phyloP scores from a whole-genome alignment of 345 rosid species.

The Mercurialis annua region DNA sequence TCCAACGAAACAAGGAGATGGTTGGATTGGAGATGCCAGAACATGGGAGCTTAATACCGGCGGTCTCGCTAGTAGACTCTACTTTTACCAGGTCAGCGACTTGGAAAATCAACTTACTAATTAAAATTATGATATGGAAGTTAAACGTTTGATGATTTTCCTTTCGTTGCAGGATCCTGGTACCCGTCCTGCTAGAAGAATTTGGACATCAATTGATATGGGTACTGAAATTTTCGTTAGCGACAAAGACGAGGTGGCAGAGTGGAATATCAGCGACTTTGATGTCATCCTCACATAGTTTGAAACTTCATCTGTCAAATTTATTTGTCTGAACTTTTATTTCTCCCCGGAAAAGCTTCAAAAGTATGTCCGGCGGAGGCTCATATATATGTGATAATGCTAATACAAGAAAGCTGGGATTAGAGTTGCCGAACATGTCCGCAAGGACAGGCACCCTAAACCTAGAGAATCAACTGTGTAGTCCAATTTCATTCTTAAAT shows the following conservation, averaged over 20 bases:
- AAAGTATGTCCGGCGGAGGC: background rate
- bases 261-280: slow-evolving; percentile 28
- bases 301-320: background rate
- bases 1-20: slow-evolving; percentile 31
- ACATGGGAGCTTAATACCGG: slow-evolving; percentile 35
- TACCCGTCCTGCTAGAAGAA: slow-evolving; percentile 28
- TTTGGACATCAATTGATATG: slow-evolving; percentile 30
- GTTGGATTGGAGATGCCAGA: slow-evolving; percentile 32
- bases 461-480: background rate
- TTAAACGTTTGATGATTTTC: background rate
- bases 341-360: background rate
- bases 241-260: slow-evolving; percentile 25
- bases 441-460: slow-evolving; percentile 13
- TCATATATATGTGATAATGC: background rate
- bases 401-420: background rate
- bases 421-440: slow-evolving; percentile 11
- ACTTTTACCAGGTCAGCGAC: slow-evolving; percentile 26
- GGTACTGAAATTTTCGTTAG: slow-evolving; percentile 35
- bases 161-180: slow-evolving; percentile 29
- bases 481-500: slow-evolving; percentile 6
- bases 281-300: slow-evolving; percentile 27
- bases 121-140: background rate
- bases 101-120: background rate
- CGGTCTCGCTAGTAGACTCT: slow-evolving; percentile 27
- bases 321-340: background rate